Evolutionary conservation across 2,329 filamentous ascomycete species (phyloP).

Genomic region (Aureobasidium pullulans): DNA sequence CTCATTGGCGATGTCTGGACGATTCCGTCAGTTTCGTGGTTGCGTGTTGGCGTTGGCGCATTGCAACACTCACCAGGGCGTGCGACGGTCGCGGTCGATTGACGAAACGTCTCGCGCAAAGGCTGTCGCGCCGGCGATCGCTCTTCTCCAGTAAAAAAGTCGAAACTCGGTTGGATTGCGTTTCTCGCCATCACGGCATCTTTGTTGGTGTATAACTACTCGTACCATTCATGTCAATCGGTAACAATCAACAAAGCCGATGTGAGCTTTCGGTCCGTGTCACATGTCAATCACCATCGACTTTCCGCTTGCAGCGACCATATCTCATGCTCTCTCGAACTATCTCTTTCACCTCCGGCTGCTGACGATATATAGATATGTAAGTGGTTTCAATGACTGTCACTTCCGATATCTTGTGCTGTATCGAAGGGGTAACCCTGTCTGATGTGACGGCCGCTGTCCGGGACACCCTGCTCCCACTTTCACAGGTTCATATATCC

Average conservation of each 20-base stretch:
- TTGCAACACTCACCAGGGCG: conserved; percentile 22
- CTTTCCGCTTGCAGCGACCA: neutral
- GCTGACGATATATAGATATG: too few species aligned
- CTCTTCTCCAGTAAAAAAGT: conserved; percentile 40
- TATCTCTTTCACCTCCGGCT: too few species aligned
- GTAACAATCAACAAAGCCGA: conserved; percentile 1
- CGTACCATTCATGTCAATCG: neutral
- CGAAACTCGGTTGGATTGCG: conserved; percentile 35
- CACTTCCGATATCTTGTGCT: too few species aligned
- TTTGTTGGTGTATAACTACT: neutral
- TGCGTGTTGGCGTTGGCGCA: neutral
- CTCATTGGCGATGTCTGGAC: conserved; percentile 47
- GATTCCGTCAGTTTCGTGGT: neutral
- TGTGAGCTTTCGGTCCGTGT: neutral
- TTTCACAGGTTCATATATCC: too few species aligned
- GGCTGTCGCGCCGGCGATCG: conserved; percentile 30
- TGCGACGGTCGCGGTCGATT: conserved; percentile 33
- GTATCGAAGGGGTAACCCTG: too few species aligned
- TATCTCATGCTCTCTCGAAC: neutral
- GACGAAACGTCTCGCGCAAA: conserved; percentile 37
- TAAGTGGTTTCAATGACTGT: too few species aligned
- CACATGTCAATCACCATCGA: neutral
- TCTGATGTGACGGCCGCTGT: too few species aligned
- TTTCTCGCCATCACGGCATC: conserved; percentile 6
- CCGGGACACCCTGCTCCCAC: too few species aligned